Evolutionary conservation across 192 early-diverging fungal genomes (phyloP).

Genomic region (Backusella macrospora): DNA sequence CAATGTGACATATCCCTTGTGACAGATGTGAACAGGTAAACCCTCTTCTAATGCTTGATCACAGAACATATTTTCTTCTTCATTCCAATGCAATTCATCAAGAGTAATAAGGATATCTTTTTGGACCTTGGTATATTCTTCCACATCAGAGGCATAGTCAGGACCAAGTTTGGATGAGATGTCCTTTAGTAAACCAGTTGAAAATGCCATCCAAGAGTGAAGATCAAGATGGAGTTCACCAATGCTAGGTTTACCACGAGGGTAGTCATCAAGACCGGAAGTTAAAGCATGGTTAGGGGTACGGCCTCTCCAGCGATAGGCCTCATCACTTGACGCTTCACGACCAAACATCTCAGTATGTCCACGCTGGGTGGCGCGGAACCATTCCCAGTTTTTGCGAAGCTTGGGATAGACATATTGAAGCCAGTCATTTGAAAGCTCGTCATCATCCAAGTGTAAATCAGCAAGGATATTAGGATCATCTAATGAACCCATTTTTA

Average conservation of each 20-base stretch:
- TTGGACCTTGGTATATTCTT: constrained; percentile 57
- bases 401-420: constrained; percentile 65
- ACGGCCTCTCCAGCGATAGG: constrained; percentile 90
- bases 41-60: constrained; percentile 63
- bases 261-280: constrained; percentile 94
- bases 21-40: constrained; percentile 53
- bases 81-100: constrained; percentile 76
- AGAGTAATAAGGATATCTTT: constrained; percentile 56
- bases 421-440: constrained; percentile 50
- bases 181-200: constrained; percentile 54
- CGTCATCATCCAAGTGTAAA: constrained; percentile 45
- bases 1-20: constrained; percentile 79
- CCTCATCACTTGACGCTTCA: constrained; percentile 52
- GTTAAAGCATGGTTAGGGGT: constrained; percentile 84
- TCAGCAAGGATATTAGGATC: constrained; percentile 35
- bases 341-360: constrained; percentile 55
- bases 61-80: constrained; percentile 59
- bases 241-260: constrained; percentile 72
- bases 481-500: constrained; percentile 23
- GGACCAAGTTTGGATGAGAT: constrained; percentile 62
- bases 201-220: constrained; percentile 75
- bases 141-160: constrained; percentile 52
- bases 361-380: constrained; percentile 78
- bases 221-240: constrained; percentile 83
- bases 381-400: constrained; percentile 75